Base-by-base conservation (phyloP, 108 stramenopile species). In the Nannochloropsis salina region DNA sequence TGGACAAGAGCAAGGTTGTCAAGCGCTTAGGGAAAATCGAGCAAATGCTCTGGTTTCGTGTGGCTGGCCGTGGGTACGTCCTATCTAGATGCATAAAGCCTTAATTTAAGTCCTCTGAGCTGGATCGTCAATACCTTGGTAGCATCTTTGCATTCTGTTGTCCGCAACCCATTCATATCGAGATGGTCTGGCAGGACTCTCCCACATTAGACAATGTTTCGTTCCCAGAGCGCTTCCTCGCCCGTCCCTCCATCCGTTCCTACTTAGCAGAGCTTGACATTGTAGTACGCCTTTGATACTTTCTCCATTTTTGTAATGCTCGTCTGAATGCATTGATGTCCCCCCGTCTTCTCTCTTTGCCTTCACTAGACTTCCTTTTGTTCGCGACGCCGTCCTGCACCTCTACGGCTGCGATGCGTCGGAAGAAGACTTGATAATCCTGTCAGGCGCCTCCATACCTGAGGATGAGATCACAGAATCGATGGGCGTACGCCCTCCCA, bases 11-110 rank as follows among this genome's bases (percentile, higher is more conserved):
- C 61, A 74, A 74, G 8, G 61, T 74, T n/a, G 61, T 74, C 61
- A 74, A 74, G 61, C 61, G 61, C 61, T n/a, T 74, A 15, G 61
- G 61, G 20, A 74, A 74, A n/a, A 74, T 74, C 61, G 61, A 74
- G 61, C 61, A 74, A n/a, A 74, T 74, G 61, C 20, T 74, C 61
- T 74, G 61, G 61, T 74, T 74, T n/a, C 61, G 61, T 15, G 61
- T 74, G n/a, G 61, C 61, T n/a, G 61, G 61, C 61, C 4, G 20
- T 0, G 61, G 61, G 61, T 74, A 74, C 8, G 61, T n/a, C 61
- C 61, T 74, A 15, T 0, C 61, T 74, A 15, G 31, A 31, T 31
- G 31, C 31, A 31, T 31, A 31, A 31, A 31, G 31, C 31, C 31
- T 31, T 31, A 31, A 1, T 31, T 31, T 31, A 31, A 31, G 31